A percentile compares a stretch with the other conserved stretches of the same genome.
Conservation (phyloP, 2,329 filamentous ascomycete genomes). For the Colletotrichum sp. region DNA sequence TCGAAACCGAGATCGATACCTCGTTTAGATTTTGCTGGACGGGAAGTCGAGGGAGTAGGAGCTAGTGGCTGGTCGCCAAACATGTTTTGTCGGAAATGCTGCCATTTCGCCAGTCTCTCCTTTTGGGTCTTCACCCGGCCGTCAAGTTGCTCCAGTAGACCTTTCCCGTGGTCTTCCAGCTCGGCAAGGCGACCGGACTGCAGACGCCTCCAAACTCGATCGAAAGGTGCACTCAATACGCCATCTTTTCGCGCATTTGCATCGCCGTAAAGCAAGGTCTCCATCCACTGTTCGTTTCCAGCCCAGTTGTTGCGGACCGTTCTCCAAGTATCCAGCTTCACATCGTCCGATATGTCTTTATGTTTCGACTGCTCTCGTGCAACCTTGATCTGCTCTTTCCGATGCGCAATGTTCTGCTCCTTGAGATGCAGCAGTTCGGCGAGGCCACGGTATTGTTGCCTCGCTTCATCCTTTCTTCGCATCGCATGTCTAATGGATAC, state of each 20-base stretch:
- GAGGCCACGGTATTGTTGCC: slow-evolving; percentile 67
- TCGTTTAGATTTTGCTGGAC: slow-evolving; percentile 32
- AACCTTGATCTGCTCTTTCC: slow-evolving; percentile 52
- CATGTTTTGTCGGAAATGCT: slow-evolving; percentile 63
- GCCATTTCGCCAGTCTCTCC: slow-evolving; percentile 74
- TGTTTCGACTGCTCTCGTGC: slow-evolving; percentile 28
- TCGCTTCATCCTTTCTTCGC: slow-evolving; percentile 63
- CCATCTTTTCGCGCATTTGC: slow-evolving; percentile 59
- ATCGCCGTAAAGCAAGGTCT: slow-evolving; percentile 73
- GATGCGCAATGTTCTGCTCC: slow-evolving; percentile 59
- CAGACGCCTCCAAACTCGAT: slow-evolving; percentile 73
- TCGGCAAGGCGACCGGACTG: slow-evolving; percentile 63
- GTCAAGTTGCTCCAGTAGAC: slow-evolving; percentile 75
- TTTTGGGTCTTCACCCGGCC: slow-evolving; percentile 69
- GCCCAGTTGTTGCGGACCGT: slow-evolving; percentile 77
- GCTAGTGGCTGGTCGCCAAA: slow-evolving; percentile 36
- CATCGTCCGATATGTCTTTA: slow-evolving; percentile 41
- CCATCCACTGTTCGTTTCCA: slow-evolving; percentile 76
- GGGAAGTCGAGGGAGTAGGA: slow-evolving; percentile 27
- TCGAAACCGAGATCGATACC: slow-evolving; percentile 61
- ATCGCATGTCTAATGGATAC: slow-evolving; percentile 66
- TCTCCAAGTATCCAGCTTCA: slow-evolving; percentile 58
- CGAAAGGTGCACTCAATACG: slow-evolving; percentile 71
- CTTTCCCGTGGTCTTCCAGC: slow-evolving; percentile 54
- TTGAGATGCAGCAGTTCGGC: slow-evolving; percentile 68